Base-by-base conservation (phyloP, 129 eudicot genomes). In the Artemisia argyi region DNA sequence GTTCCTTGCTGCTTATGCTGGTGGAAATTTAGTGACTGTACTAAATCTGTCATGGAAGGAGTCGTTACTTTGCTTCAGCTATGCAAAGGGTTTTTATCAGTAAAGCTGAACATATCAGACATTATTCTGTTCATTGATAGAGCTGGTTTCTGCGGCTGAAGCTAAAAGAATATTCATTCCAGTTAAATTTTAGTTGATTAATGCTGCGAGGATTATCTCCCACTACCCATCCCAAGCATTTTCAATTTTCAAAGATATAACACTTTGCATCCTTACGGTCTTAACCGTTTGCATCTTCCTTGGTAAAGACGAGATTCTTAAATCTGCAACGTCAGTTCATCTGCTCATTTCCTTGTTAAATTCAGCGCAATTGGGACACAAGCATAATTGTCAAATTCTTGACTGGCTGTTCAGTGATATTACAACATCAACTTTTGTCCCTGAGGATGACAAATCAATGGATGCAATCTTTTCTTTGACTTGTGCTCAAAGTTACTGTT, bases 41-140 rank as follows among this genome's bases (percentile, higher is more conserved):
- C 84, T 94, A 47, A 94, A 94, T 81, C 54, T 87, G 79, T 90
- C 98, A 60, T 90, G 98, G 98, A 94, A 94, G 97, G 98, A 53
- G 98, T 94, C 47, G 96, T 94, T 72, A 68, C 86, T 22, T 71
- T 94, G 81, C 96, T 90, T 76, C 98, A 94, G 91, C 85, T 94
- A 49, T 85, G 83, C 56, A 84, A 83, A 71, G 96, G 89, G 42
- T 56, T 70, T 39, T 82, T 90, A 68, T 89, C 93, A 68, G 73
- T 59, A 49, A 88, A 72, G 68, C 68, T 94, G 76, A 84, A 90
- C 67, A 78, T 90, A 73, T 73, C 86, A 53, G 93, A 76, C 39
- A 80, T 90, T 35, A 88, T 94, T 71, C 69, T 79, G 69, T 82
- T 82, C 83, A 11, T 63, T 47, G 51, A 81, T 57, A 54, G 93